Conservation (phyloP, 2,329 filamentous ascomycete genomes). For the Pestalotiopsis sp. region DNA sequence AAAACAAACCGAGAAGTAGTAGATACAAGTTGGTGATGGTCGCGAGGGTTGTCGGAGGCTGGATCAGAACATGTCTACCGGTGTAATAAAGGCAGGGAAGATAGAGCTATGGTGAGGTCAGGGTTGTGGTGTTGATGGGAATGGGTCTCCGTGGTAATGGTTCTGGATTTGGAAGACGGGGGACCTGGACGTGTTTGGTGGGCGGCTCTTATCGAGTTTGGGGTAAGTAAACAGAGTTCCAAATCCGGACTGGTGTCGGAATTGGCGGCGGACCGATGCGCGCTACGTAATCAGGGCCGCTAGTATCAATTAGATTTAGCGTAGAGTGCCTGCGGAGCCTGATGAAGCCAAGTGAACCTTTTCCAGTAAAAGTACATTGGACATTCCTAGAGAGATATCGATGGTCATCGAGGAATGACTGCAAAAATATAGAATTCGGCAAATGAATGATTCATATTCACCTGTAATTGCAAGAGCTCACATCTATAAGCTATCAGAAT, state of each 20-base stretch:
- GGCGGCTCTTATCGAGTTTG: conserved; percentile 12
- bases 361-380: too few species aligned
- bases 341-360: too few species aligned
- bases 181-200: conserved; percentile 24
- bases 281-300: neutral
- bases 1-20: neutral
- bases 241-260: conserved; percentile 18
- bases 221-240: conserved; percentile 26
- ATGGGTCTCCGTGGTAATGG: neutral
- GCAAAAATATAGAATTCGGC: too few species aligned
- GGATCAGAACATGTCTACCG: neutral
- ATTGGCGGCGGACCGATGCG: conserved; percentile 9
- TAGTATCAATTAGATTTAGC: neutral
- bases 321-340: neutral
- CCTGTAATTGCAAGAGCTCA: too few species aligned
- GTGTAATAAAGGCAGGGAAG: neutral
- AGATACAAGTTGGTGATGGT: neutral
- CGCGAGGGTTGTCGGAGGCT: neutral
- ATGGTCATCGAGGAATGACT: too few species aligned
- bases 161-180: conserved; percentile 14
- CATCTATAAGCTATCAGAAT: too few species aligned
- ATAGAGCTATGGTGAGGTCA: neutral
- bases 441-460: too few species aligned
- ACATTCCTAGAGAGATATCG: too few species aligned
- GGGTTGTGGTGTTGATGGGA: neutral